phyloP scores from a whole-genome alignment of 2,329 filamentous ascomycete species.

The Anthostomella pinea region DNA sequence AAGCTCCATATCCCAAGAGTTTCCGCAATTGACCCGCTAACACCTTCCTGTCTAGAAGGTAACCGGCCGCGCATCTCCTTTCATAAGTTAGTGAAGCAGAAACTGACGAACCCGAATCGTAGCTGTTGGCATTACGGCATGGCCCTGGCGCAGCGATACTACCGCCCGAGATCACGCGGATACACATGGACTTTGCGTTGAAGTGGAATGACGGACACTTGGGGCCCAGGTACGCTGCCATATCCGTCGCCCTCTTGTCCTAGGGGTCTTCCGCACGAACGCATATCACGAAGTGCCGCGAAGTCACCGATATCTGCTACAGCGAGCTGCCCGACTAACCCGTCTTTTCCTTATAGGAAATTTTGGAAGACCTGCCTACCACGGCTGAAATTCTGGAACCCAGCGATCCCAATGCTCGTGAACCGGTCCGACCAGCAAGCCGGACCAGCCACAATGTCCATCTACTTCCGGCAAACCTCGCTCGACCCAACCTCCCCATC shows the following conservation, averaged over 20 bases:
- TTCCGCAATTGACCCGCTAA: conserved; percentile 23
- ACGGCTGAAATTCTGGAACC: conserved; percentile 92
- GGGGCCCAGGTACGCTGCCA: conserved; percentile 61
- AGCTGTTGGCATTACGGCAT: conserved; percentile 54
- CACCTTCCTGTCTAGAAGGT: conserved; percentile 27
- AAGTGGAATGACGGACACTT: conserved; percentile 64
- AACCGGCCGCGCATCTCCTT: too few species aligned
- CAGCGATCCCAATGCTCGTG: conserved; percentile 76
- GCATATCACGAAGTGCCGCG: too few species aligned
- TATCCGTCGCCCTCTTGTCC: not conserved
- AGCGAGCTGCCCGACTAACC: conserved; percentile 6
- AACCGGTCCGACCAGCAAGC: conserved; percentile 61
- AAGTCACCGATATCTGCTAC: too few species aligned
- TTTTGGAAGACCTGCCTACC: conserved; percentile 86
- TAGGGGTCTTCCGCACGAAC: not conserved
- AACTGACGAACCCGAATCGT: conserved; percentile 6
- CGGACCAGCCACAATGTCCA: conserved; percentile 58
- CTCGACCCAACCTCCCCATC: conserved; percentile 17
- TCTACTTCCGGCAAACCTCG: conserved; percentile 55
- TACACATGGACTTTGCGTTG: conserved; percentile 70
- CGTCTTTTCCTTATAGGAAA: conserved; percentile 54
- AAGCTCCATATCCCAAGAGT: conserved; percentile 10
- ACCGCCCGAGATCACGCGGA: conserved; percentile 69
- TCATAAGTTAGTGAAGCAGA: too few species aligned
- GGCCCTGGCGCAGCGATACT: conserved; percentile 82